Percentiles rank a stretch among this genome's conserved stretches.
These are phyloP conservation scores for Castanopsis chinensis DNA, from an alignment of 306 rosid species.

Conservation along the genomic window DNA sequence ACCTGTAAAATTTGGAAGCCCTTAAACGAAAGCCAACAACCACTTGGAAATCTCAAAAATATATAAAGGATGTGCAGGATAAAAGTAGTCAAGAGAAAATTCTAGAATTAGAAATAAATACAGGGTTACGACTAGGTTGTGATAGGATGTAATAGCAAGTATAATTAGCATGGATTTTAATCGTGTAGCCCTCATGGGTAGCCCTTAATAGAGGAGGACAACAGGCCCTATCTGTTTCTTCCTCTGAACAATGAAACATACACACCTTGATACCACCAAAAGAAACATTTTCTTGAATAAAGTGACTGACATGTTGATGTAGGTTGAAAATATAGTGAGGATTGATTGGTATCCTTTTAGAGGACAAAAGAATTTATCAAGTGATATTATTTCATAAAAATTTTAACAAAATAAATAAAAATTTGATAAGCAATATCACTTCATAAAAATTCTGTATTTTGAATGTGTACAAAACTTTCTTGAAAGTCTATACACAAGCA, in stretches of 20 bases:
- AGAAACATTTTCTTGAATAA: background rate
- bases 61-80: background rate
- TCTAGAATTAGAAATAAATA: background rate
- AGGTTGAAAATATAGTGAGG: background rate
- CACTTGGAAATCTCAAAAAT: background rate
- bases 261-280: background rate
- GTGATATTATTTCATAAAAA: background rate
- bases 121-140: background rate
- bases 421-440: background rate
- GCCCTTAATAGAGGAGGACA: background rate
- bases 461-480: background rate
- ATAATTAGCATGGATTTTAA: background rate
- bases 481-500: background rate
- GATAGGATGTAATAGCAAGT: background rate
- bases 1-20: slow-evolving; percentile 55
- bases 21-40: slow-evolving; percentile 9
- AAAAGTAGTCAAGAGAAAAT: background rate
- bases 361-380: background rate
- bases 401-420: background rate
- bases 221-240: background rate
- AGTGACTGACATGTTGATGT: background rate
- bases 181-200: background rate
- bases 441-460: background rate
- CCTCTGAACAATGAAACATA: background rate
- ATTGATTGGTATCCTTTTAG: background rate